Percentiles rank a stretch among this genome's conserved stretches.
phyloP scores from a whole-genome alignment of 352 stramenopile genomes.

The Phytopythium cucurbitacearum region DNA sequence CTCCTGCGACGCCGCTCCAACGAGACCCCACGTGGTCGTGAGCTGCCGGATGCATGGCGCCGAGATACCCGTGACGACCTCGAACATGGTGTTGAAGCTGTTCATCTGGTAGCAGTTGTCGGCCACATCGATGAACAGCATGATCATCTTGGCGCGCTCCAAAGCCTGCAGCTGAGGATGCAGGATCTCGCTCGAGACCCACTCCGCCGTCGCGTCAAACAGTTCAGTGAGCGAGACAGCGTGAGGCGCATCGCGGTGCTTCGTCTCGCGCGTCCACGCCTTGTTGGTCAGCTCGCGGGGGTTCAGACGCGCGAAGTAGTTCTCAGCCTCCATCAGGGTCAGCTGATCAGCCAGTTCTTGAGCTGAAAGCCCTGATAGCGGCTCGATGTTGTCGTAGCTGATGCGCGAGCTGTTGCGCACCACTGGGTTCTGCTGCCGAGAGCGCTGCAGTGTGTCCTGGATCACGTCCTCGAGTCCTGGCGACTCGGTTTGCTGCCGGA shows the following conservation, averaged over 20 bases:
- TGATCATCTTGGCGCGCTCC: conserved; percentile 78
- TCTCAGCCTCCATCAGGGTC: conserved; percentile 74
- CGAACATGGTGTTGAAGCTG: conserved; percentile 89
- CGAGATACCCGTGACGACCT: conserved; percentile 74
- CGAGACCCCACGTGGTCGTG: conserved; percentile 78
- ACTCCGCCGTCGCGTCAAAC: conserved; percentile 80
- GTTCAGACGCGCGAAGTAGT: conserved; percentile 67
- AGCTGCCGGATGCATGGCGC: conserved; percentile 81
- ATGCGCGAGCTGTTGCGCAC: conserved; percentile 60
- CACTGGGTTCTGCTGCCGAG: conserved; percentile 32
- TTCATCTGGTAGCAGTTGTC: conserved; percentile 84
- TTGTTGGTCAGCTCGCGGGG: conserved; percentile 84
- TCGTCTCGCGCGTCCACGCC: conserved; percentile 77
- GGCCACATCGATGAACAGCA: conserved; percentile 80
- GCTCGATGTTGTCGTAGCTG: conserved; percentile 78
- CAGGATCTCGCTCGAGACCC: conserved; percentile 86
- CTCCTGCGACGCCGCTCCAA: conserved; percentile 53
- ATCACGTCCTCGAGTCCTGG: conserved; percentile 49
- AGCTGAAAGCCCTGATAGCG: conserved; percentile 50
- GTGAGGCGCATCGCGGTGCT: conserved; percentile 74
- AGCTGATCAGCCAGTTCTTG: conserved; percentile 80
- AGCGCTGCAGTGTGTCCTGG: conserved; percentile 68
- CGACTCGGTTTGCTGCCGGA: conserved; percentile 9
- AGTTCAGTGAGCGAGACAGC: conserved; percentile 85
- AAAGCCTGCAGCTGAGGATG: conserved; percentile 78